These are phyloP conservation scores for Pontederia paniculata DNA, from an alignment of 176 grass and related monocot species.

Conservation along the genomic window DNA sequence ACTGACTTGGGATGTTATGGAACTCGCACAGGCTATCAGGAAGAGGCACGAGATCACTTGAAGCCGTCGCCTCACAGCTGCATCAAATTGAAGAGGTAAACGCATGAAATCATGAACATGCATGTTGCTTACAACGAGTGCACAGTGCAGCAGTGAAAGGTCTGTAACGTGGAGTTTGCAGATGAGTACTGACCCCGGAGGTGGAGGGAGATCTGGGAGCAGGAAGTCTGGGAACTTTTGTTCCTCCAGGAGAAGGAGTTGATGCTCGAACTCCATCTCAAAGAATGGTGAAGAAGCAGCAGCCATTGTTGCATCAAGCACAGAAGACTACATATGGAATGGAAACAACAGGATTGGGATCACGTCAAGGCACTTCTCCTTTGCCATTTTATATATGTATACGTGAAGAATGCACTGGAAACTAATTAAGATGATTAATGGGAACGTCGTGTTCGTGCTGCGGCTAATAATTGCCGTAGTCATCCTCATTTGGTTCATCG, in stretches of 20 bases:
- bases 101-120: background rate
- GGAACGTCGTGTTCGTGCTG: conserved; percentile 8
- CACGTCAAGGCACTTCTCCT: no score
- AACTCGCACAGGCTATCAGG: background rate
- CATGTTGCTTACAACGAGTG: background rate
- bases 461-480: background rate
- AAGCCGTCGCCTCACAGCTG: background rate
- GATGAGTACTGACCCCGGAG: no score
- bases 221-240: no score
- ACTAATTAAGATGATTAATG: background rate
- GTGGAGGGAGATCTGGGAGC: no score
- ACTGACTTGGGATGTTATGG: background rate
- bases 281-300: no score
- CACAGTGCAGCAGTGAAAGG: no score
- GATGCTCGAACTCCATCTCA: no score
- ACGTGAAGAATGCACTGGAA: background rate
- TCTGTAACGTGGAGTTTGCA: no score
- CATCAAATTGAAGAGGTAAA: background rate
- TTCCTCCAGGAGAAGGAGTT: no score
- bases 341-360: no score
- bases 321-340: no score
- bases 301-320: no score
- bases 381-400: background rate
- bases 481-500: background rate
- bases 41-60: background rate